A percentile compares a stretch with the other conserved stretches of the same genome.
Evolutionary conservation across 495 filamentous ascomycete species (phyloP).

Genomic region (Bryoglossum gracile): DNA sequence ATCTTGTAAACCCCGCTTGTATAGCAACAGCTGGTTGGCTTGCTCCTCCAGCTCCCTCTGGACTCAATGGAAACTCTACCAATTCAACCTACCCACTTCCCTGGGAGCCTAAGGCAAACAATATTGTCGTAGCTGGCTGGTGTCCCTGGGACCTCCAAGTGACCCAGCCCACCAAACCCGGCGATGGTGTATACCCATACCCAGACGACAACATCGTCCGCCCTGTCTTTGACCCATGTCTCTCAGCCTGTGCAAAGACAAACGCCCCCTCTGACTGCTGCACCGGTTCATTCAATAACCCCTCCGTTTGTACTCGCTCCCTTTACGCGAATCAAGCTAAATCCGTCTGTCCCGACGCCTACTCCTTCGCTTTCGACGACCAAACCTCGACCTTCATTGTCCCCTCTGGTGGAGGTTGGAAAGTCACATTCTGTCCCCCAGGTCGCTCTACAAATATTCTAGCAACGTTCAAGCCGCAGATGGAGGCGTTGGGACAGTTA

Average conservation of each 20-base stretch:
- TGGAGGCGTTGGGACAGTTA: constrained; percentile 21
- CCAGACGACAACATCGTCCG: constrained; percentile 60
- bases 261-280: constrained; percentile 58
- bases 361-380: constrained; percentile 76
- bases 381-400: constrained; percentile 67
- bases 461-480: constrained; percentile 37
- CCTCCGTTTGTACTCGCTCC: constrained; percentile 50
- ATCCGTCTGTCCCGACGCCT: constrained; percentile 71
- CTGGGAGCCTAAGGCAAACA: constrained; percentile 46
- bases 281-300: constrained; percentile 51
- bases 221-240: constrained; percentile 65
- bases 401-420: constrained; percentile 62
- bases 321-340: constrained; percentile 59
- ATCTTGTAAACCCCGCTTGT: constrained; percentile 66
- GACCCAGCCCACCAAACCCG: constrained; percentile 52
- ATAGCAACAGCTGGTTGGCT: constrained; percentile 57
- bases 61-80: constrained; percentile 33
- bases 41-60: constrained; percentile 29
- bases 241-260: constrained; percentile 58
- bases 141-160: constrained; percentile 71
- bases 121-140: constrained; percentile 50
- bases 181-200: constrained; percentile 66
- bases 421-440: constrained; percentile 67
- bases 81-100: constrained; percentile 57
- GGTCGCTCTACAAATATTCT: constrained; percentile 66